Base-by-base conservation (phyloP, 176 grass and related monocot genomes). In the Phragmites australis region DNA sequence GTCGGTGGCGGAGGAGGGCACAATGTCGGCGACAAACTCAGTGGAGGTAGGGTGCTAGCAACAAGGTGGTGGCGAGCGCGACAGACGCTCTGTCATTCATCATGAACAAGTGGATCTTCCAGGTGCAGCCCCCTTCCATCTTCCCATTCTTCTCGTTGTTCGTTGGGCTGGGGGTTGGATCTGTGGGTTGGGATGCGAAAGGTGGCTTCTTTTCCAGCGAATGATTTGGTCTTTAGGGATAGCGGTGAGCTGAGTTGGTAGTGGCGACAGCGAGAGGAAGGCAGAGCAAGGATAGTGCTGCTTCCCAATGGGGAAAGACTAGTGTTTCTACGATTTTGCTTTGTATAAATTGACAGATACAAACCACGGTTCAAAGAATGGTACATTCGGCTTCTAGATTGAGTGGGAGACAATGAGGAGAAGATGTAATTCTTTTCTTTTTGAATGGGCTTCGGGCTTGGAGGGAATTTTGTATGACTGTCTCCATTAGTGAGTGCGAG, bases 61-160 rank as follows among this genome's bases (percentile, higher is more conserved):
- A n/a, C n/a, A n/a, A n/a, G n/a, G n/a, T n/a, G 34, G 34, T 5
- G 34, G 2, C 34, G 34, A 37, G 34, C 34, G 34, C 34, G 34
- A n/a, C n/a, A n/a, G n/a, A n/a, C n/a, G 2, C 34, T 37, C 34
- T 37, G 34, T 37, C 34, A 5, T 37, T 5, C 34, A 37, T 37
- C 34, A 37, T 37, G 34, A 98, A 98, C 88, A 98, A 98, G 82
- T 98, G 92, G 95, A 98, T 98, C 92, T 98, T 98, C 89, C 92
- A 98, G 95, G 95, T 98, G 30, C 50, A 25, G 42, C 56, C 71
- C 30, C 61, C 19, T 19, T 31, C n/a, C n/a, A 30, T 32, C 26
- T 10, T 19, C 4, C 4, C 9, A n/a, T n/a, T n/a, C n/a, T n/a
- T n/a, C 34, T 42, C 9, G 13, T 18, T 19, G 43, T 22, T 69